Evolutionary conservation across 2,329 filamentous ascomycete species (phyloP).

Genomic region (Calycina herbarum): DNA sequence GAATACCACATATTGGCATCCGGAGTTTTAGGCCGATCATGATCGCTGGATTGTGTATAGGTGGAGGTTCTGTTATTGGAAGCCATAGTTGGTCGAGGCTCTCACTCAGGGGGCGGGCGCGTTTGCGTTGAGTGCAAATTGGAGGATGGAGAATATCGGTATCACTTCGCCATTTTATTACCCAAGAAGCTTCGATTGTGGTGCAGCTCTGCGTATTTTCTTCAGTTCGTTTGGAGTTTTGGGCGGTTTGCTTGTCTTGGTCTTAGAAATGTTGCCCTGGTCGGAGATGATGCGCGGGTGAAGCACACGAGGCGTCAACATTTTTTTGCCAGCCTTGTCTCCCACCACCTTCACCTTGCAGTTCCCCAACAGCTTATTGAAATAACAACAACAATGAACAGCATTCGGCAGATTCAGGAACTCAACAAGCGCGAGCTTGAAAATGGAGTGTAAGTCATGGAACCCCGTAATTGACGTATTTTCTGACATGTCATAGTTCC

Average conservation of each 20-base stretch:
- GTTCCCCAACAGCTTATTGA: not conserved
- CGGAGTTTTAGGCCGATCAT: constrained; percentile 61
- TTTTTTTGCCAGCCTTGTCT: constrained; percentile 12
- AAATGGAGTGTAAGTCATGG: constrained; percentile 66
- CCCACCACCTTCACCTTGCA: not conserved
- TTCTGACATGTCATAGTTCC: constrained; percentile 50
- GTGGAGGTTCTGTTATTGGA: constrained; percentile 36
- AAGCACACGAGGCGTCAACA: constrained; percentile 7
- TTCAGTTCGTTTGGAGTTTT: not conserved
- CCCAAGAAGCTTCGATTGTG: not conserved
- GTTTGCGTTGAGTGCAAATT: constrained; percentile 8
- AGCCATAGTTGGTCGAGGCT: constrained; percentile 29
- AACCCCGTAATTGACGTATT: not conserved
- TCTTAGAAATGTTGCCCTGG: not conserved
- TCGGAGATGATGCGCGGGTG: constrained; percentile 5
- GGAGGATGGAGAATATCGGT: constrained; percentile 7
- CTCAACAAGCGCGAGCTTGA: constrained; percentile 96
- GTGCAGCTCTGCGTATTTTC: not conserved
- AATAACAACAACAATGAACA: constrained; percentile 67
- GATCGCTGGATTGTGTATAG: constrained; percentile 55
- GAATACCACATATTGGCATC: constrained; percentile 87
- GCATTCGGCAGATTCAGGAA: constrained; percentile 86
- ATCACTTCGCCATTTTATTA: not conserved
- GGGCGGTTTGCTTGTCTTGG: not conserved
- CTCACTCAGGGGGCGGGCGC: constrained; percentile 23